phyloP scores from a whole-genome alignment of 805 yeast genomes.

The Sugiyamaella lignohabitans region DNA sequence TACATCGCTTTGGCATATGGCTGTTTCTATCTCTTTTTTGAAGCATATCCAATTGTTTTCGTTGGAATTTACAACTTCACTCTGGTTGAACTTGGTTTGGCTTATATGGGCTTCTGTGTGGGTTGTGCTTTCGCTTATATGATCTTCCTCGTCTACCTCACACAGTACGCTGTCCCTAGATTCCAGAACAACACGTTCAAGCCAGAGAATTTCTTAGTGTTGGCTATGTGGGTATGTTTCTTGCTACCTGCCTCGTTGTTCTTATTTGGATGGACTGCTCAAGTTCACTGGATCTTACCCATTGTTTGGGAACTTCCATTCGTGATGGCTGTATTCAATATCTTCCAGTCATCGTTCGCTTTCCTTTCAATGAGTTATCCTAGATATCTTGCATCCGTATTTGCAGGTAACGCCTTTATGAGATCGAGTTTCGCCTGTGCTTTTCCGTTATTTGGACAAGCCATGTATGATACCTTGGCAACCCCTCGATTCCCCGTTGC shows the following conservation, averaged over 20 bases:
- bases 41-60: constrained; percentile 55
- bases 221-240: constrained; percentile 15
- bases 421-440: constrained; percentile 50
- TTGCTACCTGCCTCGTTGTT: constrained; percentile 41
- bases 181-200: constrained; percentile 8
- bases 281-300: constrained; percentile 46
- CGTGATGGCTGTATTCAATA: constrained; percentile 36
- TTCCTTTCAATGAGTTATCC: constrained; percentile 44
- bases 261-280: constrained; percentile 50
- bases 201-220: constrained; percentile 15
- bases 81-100: constrained; percentile 40
- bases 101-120: constrained; percentile 42
- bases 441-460: constrained; percentile 58
- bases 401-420: constrained; percentile 49
- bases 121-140: constrained; percentile 41
- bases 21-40: constrained; percentile 50
- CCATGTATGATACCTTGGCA: constrained; percentile 43
- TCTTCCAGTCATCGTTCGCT: constrained; percentile 46
- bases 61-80: constrained; percentile 41
- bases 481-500: constrained; percentile 46
- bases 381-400: constrained; percentile 49
- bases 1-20: constrained; percentile 51
- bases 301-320: constrained; percentile 39
- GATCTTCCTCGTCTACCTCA: constrained; percentile 8
- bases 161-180: constrained; percentile 8